Evolutionary conservation across 2,329 filamentous ascomycete species (phyloP), one percentile per base, ranked within the genome.

Genomic region (Acrocalymma vagum): DNA sequence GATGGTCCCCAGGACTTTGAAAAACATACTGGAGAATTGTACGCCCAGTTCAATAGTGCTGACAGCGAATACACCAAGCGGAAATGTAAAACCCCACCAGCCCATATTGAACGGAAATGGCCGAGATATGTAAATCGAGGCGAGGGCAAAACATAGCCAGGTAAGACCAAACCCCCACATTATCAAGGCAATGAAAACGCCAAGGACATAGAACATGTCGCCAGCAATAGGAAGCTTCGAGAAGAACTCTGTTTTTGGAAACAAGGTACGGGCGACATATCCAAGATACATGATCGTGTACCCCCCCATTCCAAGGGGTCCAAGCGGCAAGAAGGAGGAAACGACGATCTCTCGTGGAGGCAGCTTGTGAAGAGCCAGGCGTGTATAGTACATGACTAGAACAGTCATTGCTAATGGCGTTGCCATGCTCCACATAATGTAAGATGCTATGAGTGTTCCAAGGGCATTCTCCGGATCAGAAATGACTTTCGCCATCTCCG

Each of bases 381-480:
- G 82, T 44, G 86, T 82, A 58, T 87, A 87, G 66, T 89, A 90
- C 24, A 89, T 78, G 9, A 81, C 82, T 17, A 88, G 70, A 14
- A 87, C 78, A 27, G 78, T 76, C 64, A 84, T 78, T 2, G 84
- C 80, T 34, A 89, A 67, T 0, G 79, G 80, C 2, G 77, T 76
- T 4, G 84, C 82, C 42, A 83, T 81, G 0, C 85, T 85, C 84
- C 83, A 88, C 51, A 89, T 78, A 11, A 88, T 72, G 59, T 88
- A 90, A 3, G 78, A 84, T 11, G 74, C 74, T n/a, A 87, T 70
- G 15, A 89, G 57, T 0, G 86, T 89, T 24, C 77, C 78, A 14
- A 86, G 63, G 4, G 82, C 82, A 50, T 83, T 76, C 13, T 75
- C 63, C 1, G 70, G 67, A 48, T 84, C 71, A 1, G 78, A 76